These are phyloP conservation scores for Aspergillus aculeatinus DNA, from an alignment of 2,329 filamentous ascomycete species.

Conservation along the genomic window DNA sequence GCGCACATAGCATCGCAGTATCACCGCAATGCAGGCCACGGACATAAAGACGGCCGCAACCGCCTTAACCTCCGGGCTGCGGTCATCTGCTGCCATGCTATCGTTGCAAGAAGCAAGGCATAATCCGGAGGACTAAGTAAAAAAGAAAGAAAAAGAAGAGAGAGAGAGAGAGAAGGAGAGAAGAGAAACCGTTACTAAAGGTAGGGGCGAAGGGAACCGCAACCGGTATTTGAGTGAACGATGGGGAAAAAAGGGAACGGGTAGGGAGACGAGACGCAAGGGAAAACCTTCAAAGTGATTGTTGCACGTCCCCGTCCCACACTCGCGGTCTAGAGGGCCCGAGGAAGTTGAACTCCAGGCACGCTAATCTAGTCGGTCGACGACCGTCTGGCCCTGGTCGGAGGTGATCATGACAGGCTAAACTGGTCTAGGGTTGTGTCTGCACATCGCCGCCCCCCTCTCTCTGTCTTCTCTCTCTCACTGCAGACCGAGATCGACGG, in stretches of 20 bases:
- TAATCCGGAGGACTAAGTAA: background rate
- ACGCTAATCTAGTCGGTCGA: background rate
- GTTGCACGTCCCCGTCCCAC: background rate
- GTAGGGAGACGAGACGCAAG: background rate
- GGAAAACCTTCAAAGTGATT: background rate
- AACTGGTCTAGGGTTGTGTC: background rate
- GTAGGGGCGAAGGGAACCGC: background rate
- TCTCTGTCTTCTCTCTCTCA: background rate
- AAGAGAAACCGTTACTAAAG: background rate
- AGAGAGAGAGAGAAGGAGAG: background rate
- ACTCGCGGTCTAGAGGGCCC: background rate
- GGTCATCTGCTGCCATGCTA: conserved; percentile 22
- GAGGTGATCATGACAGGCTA: background rate
- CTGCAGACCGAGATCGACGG: background rate
- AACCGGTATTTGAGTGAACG: background rate
- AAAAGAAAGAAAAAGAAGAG: background rate
- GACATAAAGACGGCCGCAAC: conserved; percentile 31
- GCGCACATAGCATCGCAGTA: conserved; percentile 35
- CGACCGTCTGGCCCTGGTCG: background rate
- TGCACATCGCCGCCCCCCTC: background rate
- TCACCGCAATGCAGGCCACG: conserved; percentile 27
- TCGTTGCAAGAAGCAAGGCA: background rate
- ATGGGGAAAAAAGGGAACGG: background rate
- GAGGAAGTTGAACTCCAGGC: background rate
- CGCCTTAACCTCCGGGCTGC: conserved; percentile 24